A percentile compares a stretch with the other conserved stretches of the same genome.
Evolutionary conservation across 1,284 basidiomycete species (phyloP).

Genomic region (Salmacisia buchloeana): DNA sequence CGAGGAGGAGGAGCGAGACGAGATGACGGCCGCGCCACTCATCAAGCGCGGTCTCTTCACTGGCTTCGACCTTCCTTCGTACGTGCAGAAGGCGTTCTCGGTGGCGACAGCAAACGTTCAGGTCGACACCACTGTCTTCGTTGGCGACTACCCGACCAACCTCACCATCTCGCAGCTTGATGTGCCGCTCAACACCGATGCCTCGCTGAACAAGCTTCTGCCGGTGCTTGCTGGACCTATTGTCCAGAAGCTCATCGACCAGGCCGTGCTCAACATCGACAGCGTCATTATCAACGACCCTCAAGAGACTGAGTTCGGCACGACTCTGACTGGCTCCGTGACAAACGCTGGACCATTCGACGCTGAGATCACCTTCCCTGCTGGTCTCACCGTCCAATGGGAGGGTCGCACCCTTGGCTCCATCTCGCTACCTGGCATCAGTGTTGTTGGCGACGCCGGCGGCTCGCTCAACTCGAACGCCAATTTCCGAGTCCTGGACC

Average conservation of each 20-base stretch:
- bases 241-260: conserved; percentile 69
- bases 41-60: conserved; percentile 52
- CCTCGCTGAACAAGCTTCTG: conserved; percentile 62
- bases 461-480: conserved; percentile 60
- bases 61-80: conserved; percentile 64
- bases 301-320: conserved; percentile 61
- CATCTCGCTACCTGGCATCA: conserved; percentile 61
- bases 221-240: conserved; percentile 70
- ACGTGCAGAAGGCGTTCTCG: conserved; percentile 64
- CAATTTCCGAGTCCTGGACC: conserved; percentile 61
- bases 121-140: conserved; percentile 59
- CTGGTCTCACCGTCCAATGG: conserved; percentile 65
- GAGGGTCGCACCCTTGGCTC: conserved; percentile 60
- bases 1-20: conserved; percentile 23
- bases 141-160: conserved; percentile 65
- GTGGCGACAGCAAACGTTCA: conserved; percentile 62
- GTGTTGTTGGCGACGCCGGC: conserved; percentile 58
- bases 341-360: conserved; percentile 71
- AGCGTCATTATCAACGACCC: conserved; percentile 34
- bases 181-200: conserved; percentile 63
- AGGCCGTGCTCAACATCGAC: conserved; percentile 55
- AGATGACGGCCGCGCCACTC: conserved; percentile 45
- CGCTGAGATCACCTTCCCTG: conserved; percentile 63
- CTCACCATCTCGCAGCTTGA: conserved; percentile 61
- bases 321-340: conserved; percentile 63